Conservation (phyloP, 2,329 filamentous ascomycete species). For the Didymella segeticola region DNA sequence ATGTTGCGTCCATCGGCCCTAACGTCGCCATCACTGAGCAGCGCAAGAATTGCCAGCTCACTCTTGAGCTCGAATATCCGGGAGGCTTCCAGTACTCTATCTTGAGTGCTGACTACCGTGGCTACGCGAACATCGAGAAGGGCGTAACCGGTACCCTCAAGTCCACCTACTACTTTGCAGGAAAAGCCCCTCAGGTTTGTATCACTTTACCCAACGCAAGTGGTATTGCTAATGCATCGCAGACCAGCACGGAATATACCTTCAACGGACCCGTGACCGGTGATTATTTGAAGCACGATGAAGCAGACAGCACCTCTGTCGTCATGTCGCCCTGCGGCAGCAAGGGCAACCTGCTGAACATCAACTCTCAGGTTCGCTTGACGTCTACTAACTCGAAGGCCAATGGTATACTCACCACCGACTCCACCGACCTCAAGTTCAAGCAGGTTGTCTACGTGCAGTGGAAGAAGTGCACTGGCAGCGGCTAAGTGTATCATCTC, state of each 20-base stretch:
- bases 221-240: slow-evolving; percentile 7
- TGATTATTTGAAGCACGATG: slow-evolving; percentile 50
- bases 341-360: slow-evolving; percentile 59
- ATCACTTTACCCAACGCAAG: background rate
- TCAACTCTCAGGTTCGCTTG: slow-evolving; percentile 60
- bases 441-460: slow-evolving; percentile 52
- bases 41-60: slow-evolving; percentile 63
- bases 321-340: slow-evolving; percentile 62
- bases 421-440: slow-evolving; percentile 59
- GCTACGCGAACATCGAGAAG: slow-evolving; percentile 56
- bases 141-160: slow-evolving; percentile 58
- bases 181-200: slow-evolving; percentile 51
- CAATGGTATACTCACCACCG: slow-evolving; percentile 54
- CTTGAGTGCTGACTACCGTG: slow-evolving; percentile 61
- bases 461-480: slow-evolving; percentile 51
- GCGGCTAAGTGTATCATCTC: background rate
- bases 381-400: slow-evolving; percentile 39
- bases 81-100: slow-evolving; percentile 62
- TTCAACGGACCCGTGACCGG: slow-evolving; percentile 51
- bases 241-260: slow-evolving; percentile 48
- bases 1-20: slow-evolving; percentile 59
- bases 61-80: slow-evolving; percentile 60
- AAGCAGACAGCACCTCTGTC: slow-evolving; percentile 53
- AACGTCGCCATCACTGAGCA: slow-evolving; percentile 52
- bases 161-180: slow-evolving; percentile 63